A percentile compares a stretch with the other conserved stretches of the same genome.
These are phyloP conservation scores for Pugionium cornutum DNA, from an alignment of 345 rosid genomes.

Conservation along the genomic window DNA sequence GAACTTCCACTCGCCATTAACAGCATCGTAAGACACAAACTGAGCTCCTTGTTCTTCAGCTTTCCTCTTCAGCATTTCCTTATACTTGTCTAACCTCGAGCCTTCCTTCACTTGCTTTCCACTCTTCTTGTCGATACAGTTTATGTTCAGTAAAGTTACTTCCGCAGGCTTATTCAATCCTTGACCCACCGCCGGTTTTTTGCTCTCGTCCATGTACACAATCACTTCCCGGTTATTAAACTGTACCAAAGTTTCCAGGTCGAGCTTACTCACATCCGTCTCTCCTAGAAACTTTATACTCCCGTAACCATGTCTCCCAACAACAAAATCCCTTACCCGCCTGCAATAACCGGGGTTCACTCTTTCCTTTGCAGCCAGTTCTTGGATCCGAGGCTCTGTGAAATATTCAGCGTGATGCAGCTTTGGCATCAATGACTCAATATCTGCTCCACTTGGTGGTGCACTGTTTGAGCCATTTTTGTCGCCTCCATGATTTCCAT, in stretches of 20 bases:
- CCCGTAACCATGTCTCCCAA: slow-evolving; percentile 86
- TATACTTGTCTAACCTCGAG: slow-evolving; percentile 61
- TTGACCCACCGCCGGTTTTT: slow-evolving; percentile 88
- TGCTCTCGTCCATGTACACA: slow-evolving; percentile 91
- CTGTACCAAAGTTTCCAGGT: slow-evolving; percentile 76
- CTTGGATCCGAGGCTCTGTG: slow-evolving; percentile 92
- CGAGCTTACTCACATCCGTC: slow-evolving; percentile 80
- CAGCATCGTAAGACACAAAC: slow-evolving; percentile 76
- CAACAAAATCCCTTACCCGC: slow-evolving; percentile 73
- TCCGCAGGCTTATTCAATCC: slow-evolving; percentile 94
- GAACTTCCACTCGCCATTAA: slow-evolving; percentile 89
- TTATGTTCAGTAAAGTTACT: slow-evolving; percentile 90
- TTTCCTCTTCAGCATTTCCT: slow-evolving; percentile 85
- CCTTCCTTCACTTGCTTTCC: slow-evolving; percentile 76
- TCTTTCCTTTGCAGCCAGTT: slow-evolving; percentile 89
- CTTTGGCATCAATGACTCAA: slow-evolving; percentile 93
- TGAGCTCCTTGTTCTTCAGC: slow-evolving; percentile 87
- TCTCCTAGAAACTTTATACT: slow-evolving; percentile 86
- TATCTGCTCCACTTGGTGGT: slow-evolving; percentile 66
- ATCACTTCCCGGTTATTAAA: slow-evolving; percentile 88
- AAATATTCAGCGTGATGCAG: slow-evolving; percentile 74
- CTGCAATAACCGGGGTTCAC: slow-evolving; percentile 75
- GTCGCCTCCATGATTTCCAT: slow-evolving; percentile 46
- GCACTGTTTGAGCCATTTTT: slow-evolving; percentile 58
- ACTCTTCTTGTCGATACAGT: slow-evolving; percentile 77